Evolutionary conservation across 108 stramenopile species (phyloP).

Genomic region (Hondaea fermentalgiana): DNA sequence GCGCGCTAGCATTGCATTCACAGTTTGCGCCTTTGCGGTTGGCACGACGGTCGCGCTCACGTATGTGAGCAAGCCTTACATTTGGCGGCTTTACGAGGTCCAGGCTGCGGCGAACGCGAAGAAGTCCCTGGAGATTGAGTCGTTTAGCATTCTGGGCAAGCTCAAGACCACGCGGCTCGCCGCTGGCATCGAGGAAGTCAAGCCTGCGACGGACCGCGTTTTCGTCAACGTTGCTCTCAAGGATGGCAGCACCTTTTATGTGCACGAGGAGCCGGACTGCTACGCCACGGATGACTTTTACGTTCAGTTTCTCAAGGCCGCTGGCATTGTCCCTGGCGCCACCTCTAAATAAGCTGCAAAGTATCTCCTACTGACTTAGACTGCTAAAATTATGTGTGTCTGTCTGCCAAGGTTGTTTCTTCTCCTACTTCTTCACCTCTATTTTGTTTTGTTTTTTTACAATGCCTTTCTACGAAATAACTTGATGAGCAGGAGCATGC

Average conservation of each 20-base stretch:
- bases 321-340: neutral
- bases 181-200: neutral
- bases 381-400: too few relatives aligned
- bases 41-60: constrained; percentile 1
- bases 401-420: too few relatives aligned
- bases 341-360: neutral
- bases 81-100: neutral
- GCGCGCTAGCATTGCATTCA: neutral
- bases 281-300: constrained; percentile 13
- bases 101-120: neutral
- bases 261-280: constrained; percentile 5
- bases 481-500: too few relatives aligned
- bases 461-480: too few relatives aligned
- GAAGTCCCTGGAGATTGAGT: neutral
- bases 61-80: neutral
- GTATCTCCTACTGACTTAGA: too few relatives aligned
- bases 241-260: neutral
- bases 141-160: neutral
- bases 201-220: neutral
- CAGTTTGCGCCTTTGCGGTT: neutral
- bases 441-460: too few relatives aligned
- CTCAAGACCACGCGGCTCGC: neutral
- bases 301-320: neutral
- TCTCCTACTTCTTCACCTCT: too few relatives aligned
- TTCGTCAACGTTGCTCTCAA: neutral